These are phyloP conservation scores for Trichoderma lentiforme DNA, from an alignment of 2,329 filamentous ascomycete genomes.

Conservation along the genomic window DNA sequence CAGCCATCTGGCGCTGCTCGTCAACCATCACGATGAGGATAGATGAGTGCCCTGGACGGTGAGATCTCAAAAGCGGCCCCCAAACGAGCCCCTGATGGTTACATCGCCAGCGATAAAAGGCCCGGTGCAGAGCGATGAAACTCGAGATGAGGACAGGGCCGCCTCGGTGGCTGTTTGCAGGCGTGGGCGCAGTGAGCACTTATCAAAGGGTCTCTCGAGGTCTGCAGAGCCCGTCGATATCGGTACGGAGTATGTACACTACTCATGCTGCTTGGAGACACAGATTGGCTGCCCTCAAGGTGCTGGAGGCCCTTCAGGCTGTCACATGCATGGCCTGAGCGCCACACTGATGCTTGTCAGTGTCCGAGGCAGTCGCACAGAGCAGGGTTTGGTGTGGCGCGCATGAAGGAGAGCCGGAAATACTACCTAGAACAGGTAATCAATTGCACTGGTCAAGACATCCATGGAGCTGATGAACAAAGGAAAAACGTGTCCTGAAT, in stretches of 20 bases:
- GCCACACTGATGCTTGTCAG: neutral
- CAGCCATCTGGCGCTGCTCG: constrained; percentile 20
- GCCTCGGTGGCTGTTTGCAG: neutral
- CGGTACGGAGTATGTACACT: neutral
- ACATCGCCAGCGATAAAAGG: constrained; percentile 24
- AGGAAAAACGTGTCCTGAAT: constrained; percentile 3
- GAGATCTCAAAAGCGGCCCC: constrained; percentile 23
- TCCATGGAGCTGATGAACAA: neutral
- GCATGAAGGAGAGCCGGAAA: constrained; percentile 12
- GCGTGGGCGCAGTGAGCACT: neutral
- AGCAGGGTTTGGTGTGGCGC: constrained; percentile 3
- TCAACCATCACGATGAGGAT: constrained; percentile 16
- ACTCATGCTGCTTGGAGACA: neutral
- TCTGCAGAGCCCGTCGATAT: neutral
- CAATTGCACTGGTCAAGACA: neutral
- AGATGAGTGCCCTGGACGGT: constrained; percentile 14
- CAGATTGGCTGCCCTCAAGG: neutral
- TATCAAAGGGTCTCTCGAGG: neutral
- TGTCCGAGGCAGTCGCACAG: neutral
- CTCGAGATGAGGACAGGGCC: constrained; percentile 11
- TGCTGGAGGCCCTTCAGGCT: neutral
- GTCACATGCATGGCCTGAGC: constrained; percentile 8
- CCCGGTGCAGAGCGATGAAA: constrained; percentile 23
- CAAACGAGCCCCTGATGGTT: constrained; percentile 26
- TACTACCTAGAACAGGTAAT: constrained; percentile 9